A percentile compares a stretch with the other conserved stretches of the same genome.
Evolutionary conservation across 306 rosid genomes (phyloP).

Genomic region (Senna siamea): DNA sequence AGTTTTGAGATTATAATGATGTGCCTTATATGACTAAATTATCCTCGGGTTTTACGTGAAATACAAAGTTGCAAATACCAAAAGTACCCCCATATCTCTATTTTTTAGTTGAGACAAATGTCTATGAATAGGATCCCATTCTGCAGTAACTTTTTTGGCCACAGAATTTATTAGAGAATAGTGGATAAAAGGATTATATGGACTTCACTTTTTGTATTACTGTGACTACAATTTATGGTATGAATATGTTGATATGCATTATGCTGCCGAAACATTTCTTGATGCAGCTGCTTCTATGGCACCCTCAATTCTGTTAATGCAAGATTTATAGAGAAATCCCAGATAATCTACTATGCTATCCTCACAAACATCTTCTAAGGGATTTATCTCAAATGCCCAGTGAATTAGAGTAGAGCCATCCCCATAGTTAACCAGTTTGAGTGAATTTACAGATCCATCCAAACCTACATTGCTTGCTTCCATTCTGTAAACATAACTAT

Average conservation of each 20-base stretch:
- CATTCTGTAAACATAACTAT: slow-evolving; percentile 62
- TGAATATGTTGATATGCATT: background rate
- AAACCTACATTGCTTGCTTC: slow-evolving; percentile 83
- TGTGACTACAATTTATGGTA: too few species aligned
- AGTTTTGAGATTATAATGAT: background rate
- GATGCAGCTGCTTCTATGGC: slow-evolving; percentile 63
- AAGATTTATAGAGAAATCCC: slow-evolving; percentile 73
- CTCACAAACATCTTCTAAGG: slow-evolving; percentile 56
- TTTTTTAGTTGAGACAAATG: too few species aligned
- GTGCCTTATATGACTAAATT: background rate
- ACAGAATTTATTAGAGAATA: background rate
- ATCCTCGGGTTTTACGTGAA: too few species aligned
- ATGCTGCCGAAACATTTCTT: slow-evolving; percentile 35
- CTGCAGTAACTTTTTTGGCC: too few species aligned
- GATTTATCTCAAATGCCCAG: slow-evolving; percentile 72
- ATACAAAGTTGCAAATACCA: too few species aligned
- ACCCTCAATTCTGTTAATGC: slow-evolving; percentile 71
- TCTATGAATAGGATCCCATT: too few species aligned
- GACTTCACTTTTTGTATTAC: too few species aligned
- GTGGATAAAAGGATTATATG: too few species aligned
- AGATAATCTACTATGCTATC: slow-evolving; percentile 68
- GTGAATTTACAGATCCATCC: slow-evolving; percentile 71
- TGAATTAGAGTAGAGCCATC: slow-evolving; percentile 63
- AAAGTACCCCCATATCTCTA: too few species aligned
- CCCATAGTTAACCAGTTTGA: slow-evolving; percentile 67